Conservation (phyloP, 1,284 basidiomycete species). For the Phellopilus nigrolimitatus region DNA sequence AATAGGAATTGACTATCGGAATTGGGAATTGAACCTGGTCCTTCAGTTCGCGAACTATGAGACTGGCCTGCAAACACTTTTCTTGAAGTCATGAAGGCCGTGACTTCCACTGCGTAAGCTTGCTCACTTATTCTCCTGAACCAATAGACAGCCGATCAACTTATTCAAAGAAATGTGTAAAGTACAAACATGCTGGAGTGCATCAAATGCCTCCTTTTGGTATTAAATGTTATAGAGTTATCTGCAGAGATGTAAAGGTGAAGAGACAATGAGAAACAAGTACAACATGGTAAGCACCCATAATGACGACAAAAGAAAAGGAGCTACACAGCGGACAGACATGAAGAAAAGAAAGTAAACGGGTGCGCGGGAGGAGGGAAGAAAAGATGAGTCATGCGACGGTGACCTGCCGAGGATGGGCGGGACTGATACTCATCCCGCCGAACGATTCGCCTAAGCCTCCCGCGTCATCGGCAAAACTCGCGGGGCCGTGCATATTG, state of each 20-base stretch:
- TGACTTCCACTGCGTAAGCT: no score
- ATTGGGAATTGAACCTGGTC: no score
- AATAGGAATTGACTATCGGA: no score
- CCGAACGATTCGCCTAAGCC: constrained; percentile 61
- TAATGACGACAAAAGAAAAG: no score
- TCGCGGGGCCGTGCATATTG: constrained; percentile 14
- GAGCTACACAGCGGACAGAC: not conserved
- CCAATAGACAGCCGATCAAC: no score
- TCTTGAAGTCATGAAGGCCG: no score
- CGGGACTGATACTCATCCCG: constrained; percentile 77
- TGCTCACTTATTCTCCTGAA: no score
- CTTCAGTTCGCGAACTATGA: no score
- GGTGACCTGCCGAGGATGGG: constrained; percentile 14
- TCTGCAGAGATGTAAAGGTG: not conserved
- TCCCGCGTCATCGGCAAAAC: constrained; percentile 26
- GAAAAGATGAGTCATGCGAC: not conserved
- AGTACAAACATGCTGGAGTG: not conserved
- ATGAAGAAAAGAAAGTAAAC: not conserved
- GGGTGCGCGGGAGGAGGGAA: no score
- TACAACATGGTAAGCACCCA: not conserved
- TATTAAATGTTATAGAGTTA: not conserved
- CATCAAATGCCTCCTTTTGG: not conserved
- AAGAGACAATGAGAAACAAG: not conserved
- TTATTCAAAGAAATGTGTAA: no score
- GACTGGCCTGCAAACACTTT: no score